These are phyloP conservation scores for Exophiala dermatitidis DNA, from an alignment of 2,329 filamentous ascomycete genomes.

Conservation along the genomic window DNA sequence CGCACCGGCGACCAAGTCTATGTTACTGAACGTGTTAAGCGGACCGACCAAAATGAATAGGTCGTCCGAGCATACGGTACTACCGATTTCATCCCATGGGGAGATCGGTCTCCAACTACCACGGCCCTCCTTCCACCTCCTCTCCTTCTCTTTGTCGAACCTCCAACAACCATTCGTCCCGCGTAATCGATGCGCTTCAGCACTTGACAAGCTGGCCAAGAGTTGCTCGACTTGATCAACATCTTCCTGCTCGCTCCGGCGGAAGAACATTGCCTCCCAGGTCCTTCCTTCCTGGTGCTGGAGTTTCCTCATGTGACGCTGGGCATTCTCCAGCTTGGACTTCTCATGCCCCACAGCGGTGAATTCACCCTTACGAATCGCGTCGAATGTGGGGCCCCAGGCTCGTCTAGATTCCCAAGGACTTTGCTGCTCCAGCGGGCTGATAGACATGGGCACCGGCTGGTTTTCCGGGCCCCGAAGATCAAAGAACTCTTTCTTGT, in stretches of 20 bases:
- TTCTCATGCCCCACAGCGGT: conserved; percentile 72
- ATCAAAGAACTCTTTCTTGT: conserved; percentile 53
- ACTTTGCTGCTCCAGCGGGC: conserved; percentile 70
- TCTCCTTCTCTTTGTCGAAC: conserved; percentile 16
- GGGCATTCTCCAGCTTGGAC: conserved; percentile 80
- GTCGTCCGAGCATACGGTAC: background rate
- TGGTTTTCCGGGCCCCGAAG: conserved; percentile 16
- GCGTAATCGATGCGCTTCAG: conserved; percentile 10
- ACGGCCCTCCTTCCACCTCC: conserved; percentile 16
- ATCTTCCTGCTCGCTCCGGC: background rate
- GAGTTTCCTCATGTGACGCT: conserved; percentile 66
- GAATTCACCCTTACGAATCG: conserved; percentile 76
- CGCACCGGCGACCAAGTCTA: conserved; percentile 23
- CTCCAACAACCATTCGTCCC: conserved; percentile 21
- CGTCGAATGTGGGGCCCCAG: conserved; percentile 77
- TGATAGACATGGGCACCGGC: conserved; percentile 53
- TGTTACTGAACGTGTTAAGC: conserved; percentile 20
- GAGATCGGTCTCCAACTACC: conserved; percentile 10
- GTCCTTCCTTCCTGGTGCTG: conserved; percentile 67
- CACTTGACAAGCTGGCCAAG: conserved; percentile 5
- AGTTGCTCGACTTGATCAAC: conserved; percentile 4
- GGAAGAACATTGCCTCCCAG: conserved; percentile 84
- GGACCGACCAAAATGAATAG: background rate
- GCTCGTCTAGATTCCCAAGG: conserved; percentile 80
- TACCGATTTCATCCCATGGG: conserved; percentile 13